These are phyloP conservation scores for Ophiostoma himal-ulmi DNA, from an alignment of 2,329 filamentous ascomycete genomes.

Conservation along the genomic window DNA sequence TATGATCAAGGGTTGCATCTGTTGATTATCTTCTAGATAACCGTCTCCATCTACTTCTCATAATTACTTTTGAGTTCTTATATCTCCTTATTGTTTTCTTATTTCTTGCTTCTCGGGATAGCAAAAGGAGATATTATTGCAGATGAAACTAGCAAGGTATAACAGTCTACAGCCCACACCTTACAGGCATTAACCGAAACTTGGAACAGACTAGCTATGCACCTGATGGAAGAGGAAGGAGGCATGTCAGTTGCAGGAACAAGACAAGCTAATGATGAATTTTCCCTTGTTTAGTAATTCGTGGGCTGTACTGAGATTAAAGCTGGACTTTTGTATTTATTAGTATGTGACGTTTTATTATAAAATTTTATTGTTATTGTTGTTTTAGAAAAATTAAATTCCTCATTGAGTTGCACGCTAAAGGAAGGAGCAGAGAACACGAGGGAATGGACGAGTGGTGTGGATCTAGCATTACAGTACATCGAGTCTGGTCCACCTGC, in stretches of 20 bases:
- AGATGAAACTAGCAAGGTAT: background rate
- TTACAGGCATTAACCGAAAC: constrained; percentile 4
- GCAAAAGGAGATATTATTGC: background rate
- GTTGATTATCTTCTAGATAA: background rate
- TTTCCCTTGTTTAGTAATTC: constrained; percentile 3
- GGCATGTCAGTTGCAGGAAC: constrained; percentile 11
- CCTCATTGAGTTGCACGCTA: background rate
- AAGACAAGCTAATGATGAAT: background rate
- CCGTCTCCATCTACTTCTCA: background rate
- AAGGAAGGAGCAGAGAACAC: background rate
- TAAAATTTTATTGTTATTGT: background rate
- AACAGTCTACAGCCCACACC: background rate
- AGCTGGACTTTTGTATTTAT: background rate
- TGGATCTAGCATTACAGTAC: background rate
- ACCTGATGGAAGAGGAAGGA: constrained; percentile 5
- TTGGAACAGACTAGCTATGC: constrained; percentile 7
- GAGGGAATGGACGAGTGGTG: background rate
- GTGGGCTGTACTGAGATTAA: background rate
- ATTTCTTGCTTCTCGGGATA: background rate
- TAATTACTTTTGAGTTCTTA: background rate
- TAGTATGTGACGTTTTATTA: background rate
- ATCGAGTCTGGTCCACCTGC: constrained; percentile 1
- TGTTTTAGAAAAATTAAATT: background rate
- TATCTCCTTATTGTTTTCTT: background rate
- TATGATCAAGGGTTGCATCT: background rate